Conservation (phyloP, 257 asterid species). For the Leptodermis oblonga region DNA sequence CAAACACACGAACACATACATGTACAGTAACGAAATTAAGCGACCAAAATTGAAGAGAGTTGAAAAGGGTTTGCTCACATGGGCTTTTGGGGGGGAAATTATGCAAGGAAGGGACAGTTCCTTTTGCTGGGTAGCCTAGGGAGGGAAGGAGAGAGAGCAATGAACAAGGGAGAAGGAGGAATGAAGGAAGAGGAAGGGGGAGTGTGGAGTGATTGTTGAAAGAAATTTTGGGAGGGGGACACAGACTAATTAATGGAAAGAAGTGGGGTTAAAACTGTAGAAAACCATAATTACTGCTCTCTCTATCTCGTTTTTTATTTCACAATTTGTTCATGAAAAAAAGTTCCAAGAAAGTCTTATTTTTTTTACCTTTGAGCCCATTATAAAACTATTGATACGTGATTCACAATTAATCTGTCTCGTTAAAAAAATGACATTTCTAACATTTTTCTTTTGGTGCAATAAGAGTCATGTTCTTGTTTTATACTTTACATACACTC, state of each 20-base stretch:
- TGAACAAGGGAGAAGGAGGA: conserved; percentile 23
- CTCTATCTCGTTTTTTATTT: no score
- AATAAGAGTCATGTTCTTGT: no score
- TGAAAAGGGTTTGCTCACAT: conserved; percentile 50
- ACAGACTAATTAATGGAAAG: conserved; percentile 30
- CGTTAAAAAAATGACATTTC: no score
- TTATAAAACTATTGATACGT: no score
- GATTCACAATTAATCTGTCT: no score
- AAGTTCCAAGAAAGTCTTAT: no score
- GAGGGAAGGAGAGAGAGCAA: conserved; percentile 19
- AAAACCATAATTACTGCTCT: background rate
- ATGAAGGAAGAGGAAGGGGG: conserved; percentile 24
- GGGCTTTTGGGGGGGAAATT: conserved; percentile 27
- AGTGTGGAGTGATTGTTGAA: conserved; percentile 40
- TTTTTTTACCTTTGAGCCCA: no score
- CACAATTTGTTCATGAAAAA: no score
- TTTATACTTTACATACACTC: no score
- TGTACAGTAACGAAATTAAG: background rate
- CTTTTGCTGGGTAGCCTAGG: conserved; percentile 13
- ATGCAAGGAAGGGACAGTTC: conserved; percentile 9
- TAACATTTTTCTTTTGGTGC: no score
- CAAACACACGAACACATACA: background rate
- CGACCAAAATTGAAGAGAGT: conserved; percentile 12
- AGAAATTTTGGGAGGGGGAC: conserved; percentile 21
- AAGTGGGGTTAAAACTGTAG: conserved; percentile 25